A percentile compares a stretch with the other conserved stretches of the same genome.
Conservation (phyloP, 2,329 filamentous ascomycete genomes). For the Grosmannia clavigera region DNA sequence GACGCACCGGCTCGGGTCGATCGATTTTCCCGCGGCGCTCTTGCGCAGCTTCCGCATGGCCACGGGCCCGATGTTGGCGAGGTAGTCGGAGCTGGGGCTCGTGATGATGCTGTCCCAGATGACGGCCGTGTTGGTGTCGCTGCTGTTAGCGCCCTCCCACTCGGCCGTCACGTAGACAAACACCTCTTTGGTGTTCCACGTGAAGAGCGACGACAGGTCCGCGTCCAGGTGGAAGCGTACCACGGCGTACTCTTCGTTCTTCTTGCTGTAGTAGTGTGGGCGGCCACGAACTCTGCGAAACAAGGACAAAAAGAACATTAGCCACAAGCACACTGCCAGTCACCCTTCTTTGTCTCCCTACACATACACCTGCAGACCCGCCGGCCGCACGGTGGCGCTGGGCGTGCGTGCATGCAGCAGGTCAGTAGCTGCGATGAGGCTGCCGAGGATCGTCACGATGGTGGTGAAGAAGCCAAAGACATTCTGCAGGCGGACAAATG, state of each 20-base stretch:
- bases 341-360: too few relatives aligned
- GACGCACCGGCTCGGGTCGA: slow-evolving; percentile 44
- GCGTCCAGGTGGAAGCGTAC: slow-evolving; percentile 88
- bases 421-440: slow-evolving; percentile 70
- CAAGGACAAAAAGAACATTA: background rate
- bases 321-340: slow-evolving; percentile 3
- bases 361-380: slow-evolving; percentile 74
- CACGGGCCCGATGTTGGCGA: slow-evolving; percentile 46
- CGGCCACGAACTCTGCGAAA: slow-evolving; percentile 63
- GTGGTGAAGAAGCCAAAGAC: slow-evolving; percentile 98
- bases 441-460: slow-evolving; percentile 70
- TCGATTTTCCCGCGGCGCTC: slow-evolving; percentile 45
- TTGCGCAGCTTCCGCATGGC: slow-evolving; percentile 50
- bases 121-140: slow-evolving; percentile 58
- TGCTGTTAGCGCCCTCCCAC: slow-evolving; percentile 33
- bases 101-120: slow-evolving; percentile 97
- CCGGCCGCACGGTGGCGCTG: slow-evolving; percentile 45
- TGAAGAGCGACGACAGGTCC: slow-evolving; percentile 85
- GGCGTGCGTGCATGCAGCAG: slow-evolving; percentile 58
- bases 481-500: slow-evolving; percentile 74
- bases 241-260: slow-evolving; percentile 91
- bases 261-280: slow-evolving; percentile 88
- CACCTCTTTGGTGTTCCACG: slow-evolving; percentile 98
- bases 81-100: slow-evolving; percentile 50
- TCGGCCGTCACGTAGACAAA: slow-evolving; percentile 92